Base-by-base conservation (phyloP, 805 yeast species). In the Kluyveromyces nonfermentans region DNA sequence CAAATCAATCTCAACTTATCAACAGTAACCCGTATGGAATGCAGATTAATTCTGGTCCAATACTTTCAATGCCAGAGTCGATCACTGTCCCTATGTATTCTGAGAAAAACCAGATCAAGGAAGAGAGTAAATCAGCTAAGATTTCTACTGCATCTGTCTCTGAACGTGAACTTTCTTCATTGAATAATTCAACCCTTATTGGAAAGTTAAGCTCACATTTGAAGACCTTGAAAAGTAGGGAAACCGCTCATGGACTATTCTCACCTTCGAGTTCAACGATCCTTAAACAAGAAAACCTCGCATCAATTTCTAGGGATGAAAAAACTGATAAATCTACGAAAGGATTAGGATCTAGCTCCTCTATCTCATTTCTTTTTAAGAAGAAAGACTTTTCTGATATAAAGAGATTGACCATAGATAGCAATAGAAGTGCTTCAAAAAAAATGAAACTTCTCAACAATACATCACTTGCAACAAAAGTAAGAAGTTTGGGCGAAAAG, bases 391-490 rank as follows among this genome's bases (percentile, higher is more conserved):
- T 59, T 25, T 50, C 65, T 3, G 60, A 54, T 5, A 53, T 67
- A 45, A 59, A 65, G 37, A 68, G 60, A 46, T 46, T 71, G 40
- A 65, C 65, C 34, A 67, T 70, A 15, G 73, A 71, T 43, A 64
- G 72, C 14, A 51, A 54, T 4, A 64, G 73, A 50, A 67, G 70
- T 34, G 72, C 70, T 7, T 70, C 73, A 0, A 69, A 71, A 49
- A 67, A 68, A 49, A 39, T 66, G 35, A 69, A 64, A 47, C 51
- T 71, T 4, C 55, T 68, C 5, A 50, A 60, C 8, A 67, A 66
- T 0, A 43, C 42, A 9, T 33, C 60, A 4, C 32, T 49, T 2
- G 35, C 49, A 8, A 59, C 64, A 0, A 54, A 53, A 28, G 42
- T 33, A 16, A 32, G 40, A 33, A 34, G 32, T 21, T 39, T 40